Evolutionary conservation across 306 rosid genomes (phyloP), one percentile per base, ranked within the genome.

Genomic region (Lathyrus aphaca): DNA sequence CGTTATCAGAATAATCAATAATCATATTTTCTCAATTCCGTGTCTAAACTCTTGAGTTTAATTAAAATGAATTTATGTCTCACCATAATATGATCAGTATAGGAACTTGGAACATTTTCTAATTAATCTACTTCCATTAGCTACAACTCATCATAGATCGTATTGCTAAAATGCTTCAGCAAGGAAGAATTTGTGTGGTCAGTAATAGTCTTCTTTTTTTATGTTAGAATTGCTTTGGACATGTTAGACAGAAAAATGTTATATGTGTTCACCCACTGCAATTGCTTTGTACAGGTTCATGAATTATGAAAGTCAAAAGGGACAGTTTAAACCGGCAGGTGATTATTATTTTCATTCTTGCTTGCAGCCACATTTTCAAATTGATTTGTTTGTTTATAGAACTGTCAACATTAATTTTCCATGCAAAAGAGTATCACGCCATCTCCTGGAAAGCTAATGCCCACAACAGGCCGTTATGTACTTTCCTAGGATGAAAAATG

Each of bases 111-210:
- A 74, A 70, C 69, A 74, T 62, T 81, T 79, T 56, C 66, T 51
- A 70, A 66, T 85, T 69, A 72, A 50, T 76, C 54, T 69, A 63
- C 55, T 30, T 82, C 25, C 39, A 71, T 80, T 74, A 66, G 76
- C 76, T 77, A 42, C 85, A 94, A 97, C 72, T 90, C 99, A 73
- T 90, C 97, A 45, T 85, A 96, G 57, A 88, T 91, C 77, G 97
- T 94, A 60, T 74, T 91, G 87, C 89, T 94, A 27, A 94, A 94
- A 79, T 97, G 97, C 25, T 77, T 88, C 51, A 96, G 91, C 68
- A 84, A 87, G 77, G 89, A 81, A 19, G 95, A 97, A 57, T 94
- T 94, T 88, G 92, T 94, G 69, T 94, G 99, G 97, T 94, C 49
- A 72, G 98, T 85, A 57, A 6, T 42, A 14, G 25, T 72, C 64